phyloP scores from a whole-genome alignment of 1,139 yeast species.

The Sugiyamaella grinbergsii region DNA sequence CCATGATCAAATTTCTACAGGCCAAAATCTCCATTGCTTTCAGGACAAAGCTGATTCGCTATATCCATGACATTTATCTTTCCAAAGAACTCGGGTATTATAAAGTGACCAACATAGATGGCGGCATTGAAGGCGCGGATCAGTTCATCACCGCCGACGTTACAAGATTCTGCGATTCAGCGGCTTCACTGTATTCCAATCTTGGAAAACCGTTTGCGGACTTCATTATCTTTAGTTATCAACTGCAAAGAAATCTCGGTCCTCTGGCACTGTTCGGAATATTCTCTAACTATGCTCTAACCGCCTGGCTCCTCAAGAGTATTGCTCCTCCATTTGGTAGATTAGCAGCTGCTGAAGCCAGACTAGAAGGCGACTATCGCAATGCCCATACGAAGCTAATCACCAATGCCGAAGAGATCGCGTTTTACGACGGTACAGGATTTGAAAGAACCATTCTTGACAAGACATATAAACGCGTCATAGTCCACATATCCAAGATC shows the following conservation, averaged over 20 bases:
- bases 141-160: slow-evolving; percentile 88
- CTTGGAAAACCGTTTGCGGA: slow-evolving; percentile 93
- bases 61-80: slow-evolving; percentile 86
- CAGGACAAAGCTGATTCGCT: slow-evolving; percentile 80
- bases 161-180: slow-evolving; percentile 76
- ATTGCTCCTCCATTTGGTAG: slow-evolving; percentile 88
- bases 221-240: slow-evolving; percentile 80
- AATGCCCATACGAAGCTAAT: slow-evolving; percentile 84
- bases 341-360: slow-evolving; percentile 68
- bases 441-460: slow-evolving; percentile 71
- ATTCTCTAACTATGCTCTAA: slow-evolving; percentile 73
- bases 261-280: slow-evolving; percentile 82
- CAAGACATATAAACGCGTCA: slow-evolving; percentile 60
- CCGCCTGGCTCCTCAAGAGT: slow-evolving; percentile 72
- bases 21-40: slow-evolving; percentile 78
- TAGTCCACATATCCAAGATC: slow-evolving; percentile 51
- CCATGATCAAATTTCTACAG: slow-evolving; percentile 82
- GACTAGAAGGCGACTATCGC: slow-evolving; percentile 84
- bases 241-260: slow-evolving; percentile 82
- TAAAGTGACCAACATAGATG: slow-evolving; percentile 54
- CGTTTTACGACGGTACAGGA: slow-evolving; percentile 88
- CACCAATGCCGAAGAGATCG: slow-evolving; percentile 90
- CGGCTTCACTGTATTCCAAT: slow-evolving; percentile 81
- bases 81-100: slow-evolving; percentile 82
- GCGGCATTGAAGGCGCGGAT: slow-evolving; percentile 54